Evolutionary conservation across 805 yeast genomes (phyloP).

Genomic region (Soucietia sequanensis): DNA sequence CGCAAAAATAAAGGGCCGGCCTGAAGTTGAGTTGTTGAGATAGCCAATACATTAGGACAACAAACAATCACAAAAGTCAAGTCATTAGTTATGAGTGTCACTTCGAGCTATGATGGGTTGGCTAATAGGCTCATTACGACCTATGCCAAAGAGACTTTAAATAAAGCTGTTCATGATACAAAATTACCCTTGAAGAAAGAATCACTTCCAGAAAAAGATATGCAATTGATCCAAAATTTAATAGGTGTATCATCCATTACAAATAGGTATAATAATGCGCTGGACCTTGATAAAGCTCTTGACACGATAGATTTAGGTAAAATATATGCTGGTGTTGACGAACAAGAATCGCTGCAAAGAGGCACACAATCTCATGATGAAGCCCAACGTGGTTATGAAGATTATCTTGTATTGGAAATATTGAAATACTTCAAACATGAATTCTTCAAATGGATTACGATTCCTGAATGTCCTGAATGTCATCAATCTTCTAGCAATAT

Average conservation of each 20-base stretch:
- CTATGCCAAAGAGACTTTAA: no score
- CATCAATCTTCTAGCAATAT: slow-evolving; percentile 12
- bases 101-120: no score
- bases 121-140: no score
- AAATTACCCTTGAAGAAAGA: no score
- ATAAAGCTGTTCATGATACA: no score
- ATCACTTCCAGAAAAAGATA: not conserved
- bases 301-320: slow-evolving; percentile 59
- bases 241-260: slow-evolving; percentile 2
- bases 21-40: no score
- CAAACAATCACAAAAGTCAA: no score
- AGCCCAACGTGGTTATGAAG: slow-evolving; percentile 27
- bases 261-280: slow-evolving; percentile 13
- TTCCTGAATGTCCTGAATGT: slow-evolving; percentile 61
- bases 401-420: slow-evolving; percentile 31
- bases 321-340: slow-evolving; percentile 62
- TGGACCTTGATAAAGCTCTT: slow-evolving; percentile 49
- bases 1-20: no score
- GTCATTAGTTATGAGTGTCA: no score
- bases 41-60: no score
- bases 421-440: slow-evolving; percentile 59
- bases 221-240: not conserved
- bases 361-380: slow-evolving; percentile 14
- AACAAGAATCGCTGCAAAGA: slow-evolving; percentile 34
- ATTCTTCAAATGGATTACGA: slow-evolving; percentile 82